phyloP scores from a whole-genome alignment of 129 eudicot genomes.

The Oenanthe sinensis region DNA sequence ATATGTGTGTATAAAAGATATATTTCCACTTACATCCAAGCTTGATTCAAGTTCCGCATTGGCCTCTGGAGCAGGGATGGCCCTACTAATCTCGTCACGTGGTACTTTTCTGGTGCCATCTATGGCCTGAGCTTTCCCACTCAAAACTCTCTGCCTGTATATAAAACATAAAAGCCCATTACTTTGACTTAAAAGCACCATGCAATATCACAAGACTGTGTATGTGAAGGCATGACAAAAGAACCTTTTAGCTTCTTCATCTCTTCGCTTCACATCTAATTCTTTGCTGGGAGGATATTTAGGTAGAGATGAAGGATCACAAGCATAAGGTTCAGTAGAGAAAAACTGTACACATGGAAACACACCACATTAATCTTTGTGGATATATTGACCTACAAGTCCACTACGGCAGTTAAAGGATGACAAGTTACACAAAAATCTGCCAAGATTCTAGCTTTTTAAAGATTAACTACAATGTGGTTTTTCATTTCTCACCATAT shows the following conservation, averaged over 20 bases:
- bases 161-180: conserved; percentile 18
- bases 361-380: conserved; percentile 7
- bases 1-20: not conserved
- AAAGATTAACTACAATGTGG: not conserved
- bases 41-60: conserved; percentile 84
- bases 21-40: conserved; percentile 54
- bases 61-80: conserved; percentile 89
- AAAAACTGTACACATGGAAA: conserved; percentile 53
- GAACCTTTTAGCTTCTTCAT: conserved; percentile 93
- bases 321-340: conserved; percentile 68
- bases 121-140: conserved; percentile 46
- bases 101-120: conserved; percentile 56
- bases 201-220: conserved; percentile 8
- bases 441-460: not conserved
- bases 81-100: conserved; percentile 62
- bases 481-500: not conserved
- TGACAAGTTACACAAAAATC: not conserved
- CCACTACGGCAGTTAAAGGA: not conserved
- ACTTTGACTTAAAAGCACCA: not conserved
- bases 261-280: conserved; percentile 75
- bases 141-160: conserved; percentile 55
- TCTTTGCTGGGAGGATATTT: conserved; percentile 95
- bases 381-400: not conserved
- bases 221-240: conserved; percentile 9
- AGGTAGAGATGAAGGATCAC: conserved; percentile 88